Percentiles rank a stretch among this genome's conserved stretches.
Evolutionary conservation across 345 rosid species (phyloP).

Genomic region (Salix exigua): DNA sequence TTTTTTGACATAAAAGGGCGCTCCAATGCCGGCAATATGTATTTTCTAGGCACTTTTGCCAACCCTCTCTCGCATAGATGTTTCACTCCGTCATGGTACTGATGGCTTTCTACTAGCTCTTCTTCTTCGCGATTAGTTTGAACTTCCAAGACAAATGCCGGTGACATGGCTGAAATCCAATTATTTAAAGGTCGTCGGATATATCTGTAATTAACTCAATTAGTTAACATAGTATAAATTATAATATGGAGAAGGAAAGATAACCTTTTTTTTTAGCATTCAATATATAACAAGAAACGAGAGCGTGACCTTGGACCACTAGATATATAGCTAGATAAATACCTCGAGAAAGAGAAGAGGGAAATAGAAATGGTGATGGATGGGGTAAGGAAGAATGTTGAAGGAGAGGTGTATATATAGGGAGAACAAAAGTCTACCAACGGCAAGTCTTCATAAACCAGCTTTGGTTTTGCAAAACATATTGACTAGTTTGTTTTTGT

Average conservation of each 20-base stretch:
- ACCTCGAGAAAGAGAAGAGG: neutral
- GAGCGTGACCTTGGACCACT: neutral
- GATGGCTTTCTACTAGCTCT: neutral
- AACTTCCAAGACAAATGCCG: constrained; percentile 10
- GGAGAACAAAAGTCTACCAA: neutral
- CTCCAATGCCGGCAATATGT: constrained; percentile 28
- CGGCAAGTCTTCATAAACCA: neutral
- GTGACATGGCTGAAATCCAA: constrained; percentile 1
- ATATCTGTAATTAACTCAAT: too few relatives aligned
- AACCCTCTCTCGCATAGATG: constrained; percentile 27
- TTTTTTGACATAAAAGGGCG: constrained; percentile 11
- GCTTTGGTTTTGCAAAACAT: constrained; percentile 3
- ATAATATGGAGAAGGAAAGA: too few relatives aligned
- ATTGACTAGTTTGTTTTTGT: neutral
- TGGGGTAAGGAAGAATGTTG: neutral
- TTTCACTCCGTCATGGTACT: constrained; percentile 37
- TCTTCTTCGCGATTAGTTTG: neutral
- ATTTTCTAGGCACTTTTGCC: constrained; percentile 28
- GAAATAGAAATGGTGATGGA: neutral
- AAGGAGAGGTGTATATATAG: neutral
- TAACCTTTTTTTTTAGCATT: neutral
- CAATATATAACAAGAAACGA: neutral
- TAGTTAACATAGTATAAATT: neutral
- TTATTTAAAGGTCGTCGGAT: neutral
- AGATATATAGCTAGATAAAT: neutral